Evolutionary conservation across 768 basidiomycete species (phyloP).

Genomic region (Russula olivacea): DNA sequence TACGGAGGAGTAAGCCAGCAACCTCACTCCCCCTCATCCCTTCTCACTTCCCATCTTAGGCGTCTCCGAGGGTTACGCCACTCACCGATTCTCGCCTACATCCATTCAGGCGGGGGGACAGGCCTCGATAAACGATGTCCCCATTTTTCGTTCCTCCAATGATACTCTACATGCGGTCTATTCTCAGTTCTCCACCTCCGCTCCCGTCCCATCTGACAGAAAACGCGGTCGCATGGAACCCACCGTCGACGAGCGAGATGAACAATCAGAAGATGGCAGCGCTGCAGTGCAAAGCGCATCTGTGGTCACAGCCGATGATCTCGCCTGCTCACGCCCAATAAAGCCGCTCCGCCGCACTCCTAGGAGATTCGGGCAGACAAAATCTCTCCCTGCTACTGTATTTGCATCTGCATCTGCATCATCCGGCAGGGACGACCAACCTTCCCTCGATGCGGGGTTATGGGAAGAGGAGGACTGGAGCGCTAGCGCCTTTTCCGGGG

Average conservation of each 20-base stretch:
- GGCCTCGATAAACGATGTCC: constrained; percentile 16
- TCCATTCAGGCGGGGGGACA: background rate
- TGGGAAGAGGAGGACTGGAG: constrained; percentile 27
- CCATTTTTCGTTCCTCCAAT: constrained; percentile 50
- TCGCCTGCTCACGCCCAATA: constrained; percentile 29
- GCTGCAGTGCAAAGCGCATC: constrained; percentile 9
- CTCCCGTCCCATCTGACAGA: constrained; percentile 29
- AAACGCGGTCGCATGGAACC: constrained; percentile 34
- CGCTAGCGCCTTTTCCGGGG: constrained; percentile 10
- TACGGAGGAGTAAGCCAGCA: constrained; percentile 50
- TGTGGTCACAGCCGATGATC: constrained; percentile 12
- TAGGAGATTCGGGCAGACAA: constrained; percentile 22
- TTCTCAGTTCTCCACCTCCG: constrained; percentile 33
- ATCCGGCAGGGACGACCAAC: background rate
- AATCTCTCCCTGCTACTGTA: constrained; percentile 20
- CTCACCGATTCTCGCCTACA: constrained; percentile 24
- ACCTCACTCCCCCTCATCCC: constrained; percentile 13
- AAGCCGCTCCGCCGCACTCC: constrained; percentile 37
- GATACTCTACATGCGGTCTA: constrained; percentile 50
- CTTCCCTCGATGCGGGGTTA: background rate
- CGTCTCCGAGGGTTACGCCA: constrained; percentile 55
- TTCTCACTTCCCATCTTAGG: constrained; percentile 36
- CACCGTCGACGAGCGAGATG: constrained; percentile 14
- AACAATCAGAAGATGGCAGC: constrained; percentile 16
- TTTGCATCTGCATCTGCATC: constrained; percentile 17